These are phyloP conservation scores for Solanum pimpinellifolium DNA, from an alignment of 257 asterid species.

Conservation along the genomic window DNA sequence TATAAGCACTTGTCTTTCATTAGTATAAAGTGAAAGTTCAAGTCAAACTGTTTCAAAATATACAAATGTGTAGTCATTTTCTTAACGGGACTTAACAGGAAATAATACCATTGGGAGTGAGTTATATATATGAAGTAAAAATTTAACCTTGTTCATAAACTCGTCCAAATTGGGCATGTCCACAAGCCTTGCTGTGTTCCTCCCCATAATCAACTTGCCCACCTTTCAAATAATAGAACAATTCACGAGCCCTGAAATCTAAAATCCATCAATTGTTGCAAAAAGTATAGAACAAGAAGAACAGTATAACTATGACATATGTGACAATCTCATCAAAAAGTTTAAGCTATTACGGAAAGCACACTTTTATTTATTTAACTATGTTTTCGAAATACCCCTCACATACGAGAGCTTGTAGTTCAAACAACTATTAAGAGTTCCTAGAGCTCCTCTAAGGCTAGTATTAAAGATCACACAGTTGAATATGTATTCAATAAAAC, in stretches of 20 bases:
- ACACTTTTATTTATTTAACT: neutral
- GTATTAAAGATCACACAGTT: too few relatives aligned
- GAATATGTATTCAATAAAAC: too few relatives aligned
- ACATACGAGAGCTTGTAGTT: neutral
- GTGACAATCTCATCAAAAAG: neutral
- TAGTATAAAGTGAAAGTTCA: neutral
- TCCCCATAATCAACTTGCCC: slow-evolving; percentile 93
- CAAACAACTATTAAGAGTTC: neutral
- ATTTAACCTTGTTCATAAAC: slow-evolving; percentile 48
- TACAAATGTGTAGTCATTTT: neutral
- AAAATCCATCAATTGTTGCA: slow-evolving; percentile 8
- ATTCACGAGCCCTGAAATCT: slow-evolving; percentile 74
- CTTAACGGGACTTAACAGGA: neutral
- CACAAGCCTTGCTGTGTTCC: slow-evolving; percentile 83
- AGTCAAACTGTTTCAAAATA: neutral
- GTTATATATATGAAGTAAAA: neutral
- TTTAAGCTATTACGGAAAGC: neutral
- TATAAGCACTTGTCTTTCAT: neutral
- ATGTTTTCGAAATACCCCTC: neutral
- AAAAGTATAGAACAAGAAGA: neutral
- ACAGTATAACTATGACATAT: neutral
- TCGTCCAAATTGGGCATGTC: slow-evolving; percentile 73
- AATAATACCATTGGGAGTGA: neutral
- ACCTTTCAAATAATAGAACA: slow-evolving; percentile 92
- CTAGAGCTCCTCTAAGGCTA: neutral